A percentile compares a stretch with the other conserved stretches of the same genome.
Evolutionary conservation across 495 filamentous ascomycete genomes (phyloP).

Genomic region (Penicillium pulvis): DNA sequence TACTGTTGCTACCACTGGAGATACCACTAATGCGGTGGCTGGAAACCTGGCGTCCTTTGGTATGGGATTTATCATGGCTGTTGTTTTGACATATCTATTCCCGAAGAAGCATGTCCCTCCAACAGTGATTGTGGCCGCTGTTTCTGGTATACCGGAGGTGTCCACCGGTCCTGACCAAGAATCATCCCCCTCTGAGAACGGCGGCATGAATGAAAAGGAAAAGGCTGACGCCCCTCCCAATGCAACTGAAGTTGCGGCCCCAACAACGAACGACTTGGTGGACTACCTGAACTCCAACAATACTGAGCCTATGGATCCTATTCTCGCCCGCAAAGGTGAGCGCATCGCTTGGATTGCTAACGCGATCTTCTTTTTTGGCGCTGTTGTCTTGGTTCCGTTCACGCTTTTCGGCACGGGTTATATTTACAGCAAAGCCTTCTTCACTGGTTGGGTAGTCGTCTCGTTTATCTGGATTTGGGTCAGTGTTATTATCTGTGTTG

Average conservation of each 20-base stretch:
- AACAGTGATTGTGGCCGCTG: neutral
- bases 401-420: constrained; percentile 42
- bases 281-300: constrained; percentile 37
- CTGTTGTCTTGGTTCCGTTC: constrained; percentile 44
- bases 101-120: neutral
- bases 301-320: constrained; percentile 21
- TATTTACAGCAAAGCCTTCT: constrained; percentile 38
- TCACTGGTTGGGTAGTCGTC: constrained; percentile 48
- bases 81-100: constrained; percentile 19
- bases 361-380: constrained; percentile 32
- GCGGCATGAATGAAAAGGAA: neutral
- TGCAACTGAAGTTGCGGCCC: neutral
- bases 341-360: constrained; percentile 32
- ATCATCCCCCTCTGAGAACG: neutral
- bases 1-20: constrained; percentile 35
- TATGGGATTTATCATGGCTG: constrained; percentile 33
- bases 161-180: neutral
- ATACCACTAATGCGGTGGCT: constrained; percentile 41
- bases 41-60: constrained; percentile 42
- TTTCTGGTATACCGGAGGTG: neutral
- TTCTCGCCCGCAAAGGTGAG: constrained; percentile 27
- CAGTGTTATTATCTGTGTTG: constrained; percentile 43
- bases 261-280: constrained; percentile 26
- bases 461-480: constrained; percentile 46
- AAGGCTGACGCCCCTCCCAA: neutral